Percentiles rank a stretch among this genome's conserved stretches.
phyloP scores from a whole-genome alignment of 2,329 filamentous ascomycete species.

The Phyllosticta paracitricarpa region DNA sequence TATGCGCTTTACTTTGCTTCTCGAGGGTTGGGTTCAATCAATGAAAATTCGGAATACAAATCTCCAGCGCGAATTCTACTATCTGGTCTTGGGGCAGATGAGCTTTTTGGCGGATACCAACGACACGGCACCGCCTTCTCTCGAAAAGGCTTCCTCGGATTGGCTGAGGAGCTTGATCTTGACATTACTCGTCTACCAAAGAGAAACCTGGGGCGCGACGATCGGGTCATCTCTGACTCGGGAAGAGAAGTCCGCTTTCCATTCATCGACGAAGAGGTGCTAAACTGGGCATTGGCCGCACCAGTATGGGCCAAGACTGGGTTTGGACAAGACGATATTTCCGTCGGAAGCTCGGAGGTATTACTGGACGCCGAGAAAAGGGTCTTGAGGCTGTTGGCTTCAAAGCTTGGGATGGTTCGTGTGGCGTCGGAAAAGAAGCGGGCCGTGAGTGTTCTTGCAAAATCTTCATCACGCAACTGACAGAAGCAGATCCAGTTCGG shows the following conservation, averaged over 20 bases:
- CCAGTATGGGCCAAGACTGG: constrained; percentile 83
- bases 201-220: constrained; percentile 90
- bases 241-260: constrained; percentile 82
- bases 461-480: neutral
- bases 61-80: constrained; percentile 74
- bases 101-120: constrained; percentile 88
- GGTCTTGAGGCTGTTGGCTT: constrained; percentile 66
- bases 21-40: constrained; percentile 52
- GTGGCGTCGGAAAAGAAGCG: constrained; percentile 87
- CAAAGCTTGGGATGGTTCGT: constrained; percentile 57
- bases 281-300: constrained; percentile 65
- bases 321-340: constrained; percentile 51
- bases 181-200: constrained; percentile 81
- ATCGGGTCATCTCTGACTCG: constrained; percentile 84
- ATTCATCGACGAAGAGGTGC: constrained; percentile 76
- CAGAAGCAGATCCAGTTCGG: constrained; percentile 33
- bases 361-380: constrained; percentile 48
- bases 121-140: constrained; percentile 71
- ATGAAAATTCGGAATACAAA: constrained; percentile 38
- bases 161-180: constrained; percentile 73
- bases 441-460: constrained; percentile 49
- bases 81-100: constrained; percentile 89
- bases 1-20: constrained; percentile 92
- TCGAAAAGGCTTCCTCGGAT: constrained; percentile 56
- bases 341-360: constrained; percentile 48